Conservation (phyloP, 2,329 filamentous ascomycete genomes). For the Aschersonia sp. region DNA sequence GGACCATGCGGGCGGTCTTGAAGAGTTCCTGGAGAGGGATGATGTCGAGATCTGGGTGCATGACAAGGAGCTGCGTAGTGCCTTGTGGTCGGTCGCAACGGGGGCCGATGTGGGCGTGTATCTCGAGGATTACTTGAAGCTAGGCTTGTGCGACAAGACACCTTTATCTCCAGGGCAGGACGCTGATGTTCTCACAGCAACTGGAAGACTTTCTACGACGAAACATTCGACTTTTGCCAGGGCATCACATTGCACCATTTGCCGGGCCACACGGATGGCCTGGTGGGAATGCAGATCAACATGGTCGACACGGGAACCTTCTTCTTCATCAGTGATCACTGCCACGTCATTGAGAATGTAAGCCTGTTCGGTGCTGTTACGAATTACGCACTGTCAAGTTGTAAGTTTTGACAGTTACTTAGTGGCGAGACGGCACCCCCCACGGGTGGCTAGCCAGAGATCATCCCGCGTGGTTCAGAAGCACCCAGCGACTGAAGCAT, state of each 20-base stretch:
- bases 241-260: constrained; percentile 9
- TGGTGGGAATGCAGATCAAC: constrained; percentile 17
- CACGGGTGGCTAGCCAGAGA: constrained; percentile 19
- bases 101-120: constrained; percentile 10
- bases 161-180: not conserved
- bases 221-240: constrained; percentile 8
- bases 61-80: constrained; percentile 29
- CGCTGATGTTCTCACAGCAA: constrained; percentile 2
- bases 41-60: constrained; percentile 30
- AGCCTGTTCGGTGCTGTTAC: not conserved
- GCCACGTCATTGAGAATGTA: constrained; percentile 10
- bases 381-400: not conserved
- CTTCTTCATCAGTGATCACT: constrained; percentile 18
- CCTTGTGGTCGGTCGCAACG: constrained; percentile 28
- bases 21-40: constrained; percentile 24
- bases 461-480: constrained; percentile 17
- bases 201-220: constrained; percentile 10
- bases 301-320: constrained; percentile 15
- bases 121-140: constrained; percentile 7
- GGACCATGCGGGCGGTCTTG: constrained; percentile 31
- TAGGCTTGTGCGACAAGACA: not conserved
- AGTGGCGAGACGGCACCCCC: constrained; percentile 11
- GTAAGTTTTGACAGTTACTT: not conserved
- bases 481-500: constrained; percentile 14
- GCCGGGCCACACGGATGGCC: constrained; percentile 11